Evolutionary conservation across 108 stramenopile genomes (phyloP).

Genomic region (Stephanodiscus triporus): DNA sequence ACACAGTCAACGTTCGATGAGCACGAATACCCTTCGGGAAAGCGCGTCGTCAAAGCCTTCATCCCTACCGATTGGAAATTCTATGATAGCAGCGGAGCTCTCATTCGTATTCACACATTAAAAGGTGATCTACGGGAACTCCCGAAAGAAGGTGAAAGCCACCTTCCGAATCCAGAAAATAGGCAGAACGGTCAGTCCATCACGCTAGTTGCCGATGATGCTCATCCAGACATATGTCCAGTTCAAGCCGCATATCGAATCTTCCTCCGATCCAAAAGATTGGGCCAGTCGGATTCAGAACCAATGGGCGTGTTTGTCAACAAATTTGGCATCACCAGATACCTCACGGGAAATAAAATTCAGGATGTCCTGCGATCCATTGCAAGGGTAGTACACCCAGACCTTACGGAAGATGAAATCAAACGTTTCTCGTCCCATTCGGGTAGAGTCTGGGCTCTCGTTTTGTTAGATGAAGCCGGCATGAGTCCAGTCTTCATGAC

Average conservation of each 20-base stretch:
- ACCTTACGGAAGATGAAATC: slow-evolving; percentile 3
- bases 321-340: not conserved
- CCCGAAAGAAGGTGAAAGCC: not conserved
- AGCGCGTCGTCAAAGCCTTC: slow-evolving; percentile 9
- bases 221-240: slow-evolving; percentile 2
- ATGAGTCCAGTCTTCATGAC: not conserved
- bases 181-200: slow-evolving; percentile 10
- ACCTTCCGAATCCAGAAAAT: slow-evolving; percentile 18
- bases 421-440: slow-evolving; percentile 1
- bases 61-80: not conserved
- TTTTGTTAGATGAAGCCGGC: slow-evolving; percentile 11
- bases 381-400: slow-evolving; percentile 2
- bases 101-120: not conserved
- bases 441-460: slow-evolving; percentile 16
- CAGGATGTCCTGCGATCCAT: not conserved
- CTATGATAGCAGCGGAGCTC: not conserved
- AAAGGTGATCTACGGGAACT: not conserved
- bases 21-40: slow-evolving; percentile 11
- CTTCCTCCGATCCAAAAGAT: not conserved
- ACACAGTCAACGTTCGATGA: not conserved
- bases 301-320: slow-evolving; percentile 11
- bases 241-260: not conserved
- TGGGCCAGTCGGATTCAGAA: slow-evolving; percentile 11
- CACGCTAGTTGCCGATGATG: not conserved
- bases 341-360: slow-evolving; percentile 8